These are phyloP conservation scores for Aspergillus sclerotioniger DNA, from an alignment of 495 filamentous ascomycete genomes.

Conservation along the genomic window DNA sequence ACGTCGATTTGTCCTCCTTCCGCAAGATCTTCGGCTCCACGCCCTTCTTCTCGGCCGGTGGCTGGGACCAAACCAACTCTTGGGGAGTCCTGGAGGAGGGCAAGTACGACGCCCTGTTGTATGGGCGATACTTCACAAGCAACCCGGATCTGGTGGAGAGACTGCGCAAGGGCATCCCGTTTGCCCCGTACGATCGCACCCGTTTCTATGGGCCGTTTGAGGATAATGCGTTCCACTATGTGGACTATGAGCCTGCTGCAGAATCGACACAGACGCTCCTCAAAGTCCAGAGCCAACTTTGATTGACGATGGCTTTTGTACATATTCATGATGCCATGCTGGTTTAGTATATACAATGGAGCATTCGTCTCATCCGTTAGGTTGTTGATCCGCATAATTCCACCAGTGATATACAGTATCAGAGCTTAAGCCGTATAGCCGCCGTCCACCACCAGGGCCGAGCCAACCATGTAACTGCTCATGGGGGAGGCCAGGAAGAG, in stretches of 20 bases:
- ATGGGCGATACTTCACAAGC: conserved; percentile 23
- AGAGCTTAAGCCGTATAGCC: not conserved
- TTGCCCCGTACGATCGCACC: conserved; percentile 21
- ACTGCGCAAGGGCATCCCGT: conserved; percentile 13
- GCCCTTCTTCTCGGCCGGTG: conserved; percentile 48
- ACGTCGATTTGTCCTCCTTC: conserved; percentile 37
- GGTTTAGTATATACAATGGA: not conserved
- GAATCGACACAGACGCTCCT: conserved; percentile 4
- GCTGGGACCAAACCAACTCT: conserved; percentile 46
- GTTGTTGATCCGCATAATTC: no score
- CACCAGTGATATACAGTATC: no score
- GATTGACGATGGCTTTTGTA: not conserved
- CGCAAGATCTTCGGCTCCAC: conserved; percentile 46
- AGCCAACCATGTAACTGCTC: conserved; percentile 43
- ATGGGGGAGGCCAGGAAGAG: conserved; percentile 57
- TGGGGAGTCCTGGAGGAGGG: conserved; percentile 45
- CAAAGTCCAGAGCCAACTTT: not conserved
- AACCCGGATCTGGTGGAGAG: conserved; percentile 26
- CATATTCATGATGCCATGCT: not conserved
- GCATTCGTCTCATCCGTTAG: no score
- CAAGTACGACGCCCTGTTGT: conserved; percentile 38
- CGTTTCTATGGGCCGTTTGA: conserved; percentile 34
- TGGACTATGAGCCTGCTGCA: conserved; percentile 26
- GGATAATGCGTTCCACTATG: conserved; percentile 33
- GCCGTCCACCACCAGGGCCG: conserved; percentile 19